phyloP scores from a whole-genome alignment of 805 yeast species.

The Saturnispora serradocipensis region DNA sequence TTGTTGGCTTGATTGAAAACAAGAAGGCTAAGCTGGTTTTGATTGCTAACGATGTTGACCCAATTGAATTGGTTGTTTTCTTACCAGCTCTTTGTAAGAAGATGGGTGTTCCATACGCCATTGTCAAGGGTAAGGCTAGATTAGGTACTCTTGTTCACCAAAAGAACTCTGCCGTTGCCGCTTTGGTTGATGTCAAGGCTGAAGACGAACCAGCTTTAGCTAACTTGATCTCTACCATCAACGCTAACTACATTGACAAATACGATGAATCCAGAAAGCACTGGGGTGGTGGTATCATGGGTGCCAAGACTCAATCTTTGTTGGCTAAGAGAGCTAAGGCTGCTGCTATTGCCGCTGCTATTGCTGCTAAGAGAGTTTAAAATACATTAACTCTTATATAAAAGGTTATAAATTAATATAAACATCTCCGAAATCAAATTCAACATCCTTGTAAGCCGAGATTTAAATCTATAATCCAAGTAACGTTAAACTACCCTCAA shows the following conservation, averaged over 20 bases:
- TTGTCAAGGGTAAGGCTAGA: constrained; percentile 97
- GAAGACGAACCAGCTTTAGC: constrained; percentile 95
- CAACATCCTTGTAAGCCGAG: too few species aligned
- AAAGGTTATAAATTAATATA: neutral
- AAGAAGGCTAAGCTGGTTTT: constrained; percentile 96
- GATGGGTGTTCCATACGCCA: constrained; percentile 99
- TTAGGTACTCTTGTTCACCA: constrained; percentile 95
- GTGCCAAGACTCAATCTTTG: constrained; percentile 87
- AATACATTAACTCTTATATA: constrained; percentile 18
- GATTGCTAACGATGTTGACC: constrained; percentile 99
- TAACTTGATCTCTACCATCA: constrained; percentile 83
- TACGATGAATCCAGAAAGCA: constrained; percentile 95
- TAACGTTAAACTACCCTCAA: too few species aligned
- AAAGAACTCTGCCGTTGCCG: constrained; percentile 96
- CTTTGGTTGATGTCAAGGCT: constrained; percentile 87
- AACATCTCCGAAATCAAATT: neutral
- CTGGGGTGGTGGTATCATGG: constrained; percentile 99
- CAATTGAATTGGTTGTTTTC: constrained; percentile 94
- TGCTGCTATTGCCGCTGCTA: constrained; percentile 47
- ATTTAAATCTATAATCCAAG: too few species aligned
- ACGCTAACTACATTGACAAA: constrained; percentile 88
- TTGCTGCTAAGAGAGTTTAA: constrained; percentile 30
- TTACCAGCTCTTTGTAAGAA: constrained; percentile 98
- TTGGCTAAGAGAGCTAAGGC: constrained; percentile 63
- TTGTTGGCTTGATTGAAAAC: constrained; percentile 94